Base-by-base conservation (phyloP, 148 eudicot species). In the Persicaria maculosa region DNA sequence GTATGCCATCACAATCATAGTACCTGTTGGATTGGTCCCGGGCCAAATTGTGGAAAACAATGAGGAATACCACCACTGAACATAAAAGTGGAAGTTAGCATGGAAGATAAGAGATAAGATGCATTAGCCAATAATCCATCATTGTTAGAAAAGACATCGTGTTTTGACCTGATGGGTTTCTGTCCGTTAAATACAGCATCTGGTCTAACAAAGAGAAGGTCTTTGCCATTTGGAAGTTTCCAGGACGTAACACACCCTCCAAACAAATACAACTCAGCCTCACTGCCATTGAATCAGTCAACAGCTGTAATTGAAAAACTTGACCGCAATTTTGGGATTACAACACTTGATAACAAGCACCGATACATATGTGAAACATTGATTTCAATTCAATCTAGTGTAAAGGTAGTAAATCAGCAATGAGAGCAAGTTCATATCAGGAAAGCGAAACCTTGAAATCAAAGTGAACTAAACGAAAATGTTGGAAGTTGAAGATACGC, bases 31-130 rank as follows among this genome's bases (percentile, higher is more conserved):
- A 95, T 92, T 74, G 81, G 64, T 68, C 99, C 99, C 11, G 97
- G 97, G 76, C 97, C 97, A 82, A 95, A 95, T 78, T 95, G 99
- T 73, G 99, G 99, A 81, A 95, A 95, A 76, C 99, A 95, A 83
- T 95, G 99, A 47, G 97, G 98, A 76, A 89, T 83, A 47, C 99
- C 99, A 78, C 99, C 99, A 84, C 99, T 95, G 59, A 79, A 61
- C 40, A 31, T 31, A 31, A 31, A 31, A 31, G 40, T 31, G 40
- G 40, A 31, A 31, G 40, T 31, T 31, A 31, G 40, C 40, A 31
- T 31, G 40, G 40, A 31, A 31, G 40, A 31, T 31, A 31, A 31
- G 40, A 31, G 40, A 31, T 31, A 31, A 31, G 40, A 31, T 31
- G 40, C 40, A 31, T 31, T 3, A 31, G 40, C 40, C 40, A 31